Evolutionary conservation across 192 early-diverging fungal genomes (phyloP), one percentile per base, ranked within the genome.

Genomic region (Backusella luteola): DNA sequence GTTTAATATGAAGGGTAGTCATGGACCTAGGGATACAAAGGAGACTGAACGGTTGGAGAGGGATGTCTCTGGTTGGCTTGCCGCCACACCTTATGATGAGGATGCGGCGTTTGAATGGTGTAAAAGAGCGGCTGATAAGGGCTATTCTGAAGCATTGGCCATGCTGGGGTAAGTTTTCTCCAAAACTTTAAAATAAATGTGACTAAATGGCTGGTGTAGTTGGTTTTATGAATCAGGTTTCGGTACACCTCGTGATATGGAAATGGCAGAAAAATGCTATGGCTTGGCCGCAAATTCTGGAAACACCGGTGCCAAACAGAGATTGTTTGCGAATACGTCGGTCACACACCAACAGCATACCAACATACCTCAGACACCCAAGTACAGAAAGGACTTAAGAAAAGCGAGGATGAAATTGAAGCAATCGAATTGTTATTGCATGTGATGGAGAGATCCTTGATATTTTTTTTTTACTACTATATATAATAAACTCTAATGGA

Each of bases 21-120:
- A 77, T 71, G 76, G 76, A 17, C 76, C 76, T 6, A 32, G 26
- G 23, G 76, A 77, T 56, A 35, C 63, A 23, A 56, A 77, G 5
- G 52, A 72, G 38, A 0, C 26, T 0, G 29, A 36, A 6, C 6
- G 76, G 14, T 41, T 77, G 11, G 52, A 34, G 1, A 32, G 42
- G 0, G 76, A 77, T 72, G 70, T 42, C 6, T 77, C 76, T 6
- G 70, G 70, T 2, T 77, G 76, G 76, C 63, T 77, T 34, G 69
- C 32, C 0, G 19, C 41, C 2, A 49, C 70, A 7, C 49, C 46
- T 6, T 11, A 15, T 15, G 32, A 77, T 66, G 38, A 69, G 42
- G 76, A 77, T 59, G 15, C 92, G 66, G 93, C 95, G 5, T 92
- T 92, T 81, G 85, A 91, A 63, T 95, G 95, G 90, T 94, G 92